Conservation (phyloP, 169 alveolate species). For the Besnoitia besnoiti region DNA sequence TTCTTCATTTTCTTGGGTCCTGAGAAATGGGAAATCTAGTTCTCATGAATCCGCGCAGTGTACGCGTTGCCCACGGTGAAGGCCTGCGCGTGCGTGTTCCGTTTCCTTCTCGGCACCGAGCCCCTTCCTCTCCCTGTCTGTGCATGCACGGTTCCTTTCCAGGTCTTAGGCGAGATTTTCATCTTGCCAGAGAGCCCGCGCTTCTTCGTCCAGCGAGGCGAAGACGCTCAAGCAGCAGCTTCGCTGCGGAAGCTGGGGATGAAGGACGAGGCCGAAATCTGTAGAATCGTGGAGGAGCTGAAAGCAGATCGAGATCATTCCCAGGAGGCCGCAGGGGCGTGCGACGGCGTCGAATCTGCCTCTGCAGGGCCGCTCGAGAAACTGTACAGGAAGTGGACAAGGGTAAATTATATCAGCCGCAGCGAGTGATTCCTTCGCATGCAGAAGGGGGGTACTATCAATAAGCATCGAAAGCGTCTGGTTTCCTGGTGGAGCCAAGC, state of each 20-base stretch:
- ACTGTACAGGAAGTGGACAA: not conserved
- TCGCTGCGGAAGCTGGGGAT: not conserved
- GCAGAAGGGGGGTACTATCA: no score
- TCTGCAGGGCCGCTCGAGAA: not conserved
- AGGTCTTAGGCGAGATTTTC: conserved; percentile 32
- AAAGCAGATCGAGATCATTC: not conserved
- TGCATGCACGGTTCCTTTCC: not conserved
- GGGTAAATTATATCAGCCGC: not conserved
- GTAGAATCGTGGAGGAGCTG: not conserved
- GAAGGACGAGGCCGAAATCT: not conserved
- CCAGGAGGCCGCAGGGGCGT: not conserved
- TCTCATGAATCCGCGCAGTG: no score
- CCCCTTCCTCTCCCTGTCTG: not conserved
- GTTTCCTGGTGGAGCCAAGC: no score
- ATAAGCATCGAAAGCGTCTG: no score
- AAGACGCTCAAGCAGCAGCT: not conserved
- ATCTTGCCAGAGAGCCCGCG: conserved; percentile 60
- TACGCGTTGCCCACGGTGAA: no score
- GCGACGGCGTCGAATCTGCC: not conserved
- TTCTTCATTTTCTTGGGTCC: no score
- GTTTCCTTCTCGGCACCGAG: no score
- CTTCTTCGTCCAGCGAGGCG: conserved; percentile 17
- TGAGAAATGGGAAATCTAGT: no score
- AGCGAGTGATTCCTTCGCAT: not conserved
- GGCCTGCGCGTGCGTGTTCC: no score